Conservation (phyloP, 805 yeast species). For the Metschnikowia similis region DNA sequence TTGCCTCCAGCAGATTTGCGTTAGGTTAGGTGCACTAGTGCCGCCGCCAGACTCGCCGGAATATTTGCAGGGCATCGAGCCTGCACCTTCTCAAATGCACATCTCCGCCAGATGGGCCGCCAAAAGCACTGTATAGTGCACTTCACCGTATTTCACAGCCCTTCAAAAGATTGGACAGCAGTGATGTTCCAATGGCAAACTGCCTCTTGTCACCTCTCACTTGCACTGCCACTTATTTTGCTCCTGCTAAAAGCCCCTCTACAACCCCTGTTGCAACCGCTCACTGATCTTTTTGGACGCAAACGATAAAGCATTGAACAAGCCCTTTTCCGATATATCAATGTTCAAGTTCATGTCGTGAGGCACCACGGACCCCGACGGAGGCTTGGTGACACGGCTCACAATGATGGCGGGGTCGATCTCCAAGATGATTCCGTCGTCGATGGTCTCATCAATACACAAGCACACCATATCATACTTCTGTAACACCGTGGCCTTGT, state of each 20-base stretch:
- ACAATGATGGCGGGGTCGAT: slow-evolving; percentile 84
- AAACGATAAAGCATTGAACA: slow-evolving; percentile 81
- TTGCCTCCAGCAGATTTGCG: no score
- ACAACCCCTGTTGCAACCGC: slow-evolving; percentile 44
- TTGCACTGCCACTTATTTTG: no score
- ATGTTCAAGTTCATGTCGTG: slow-evolving; percentile 59
- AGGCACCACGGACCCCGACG: slow-evolving; percentile 37
- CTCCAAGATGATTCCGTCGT: slow-evolving; percentile 89
- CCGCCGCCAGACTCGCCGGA: no score
- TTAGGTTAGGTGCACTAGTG: no score
- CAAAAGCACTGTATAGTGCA: no score
- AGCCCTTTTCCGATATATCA: slow-evolving; percentile 69
- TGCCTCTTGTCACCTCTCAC: no score
- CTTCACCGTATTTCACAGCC: no score
- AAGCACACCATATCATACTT: slow-evolving; percentile 81
- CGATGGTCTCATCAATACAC: slow-evolving; percentile 88
- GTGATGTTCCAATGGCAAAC: no score
- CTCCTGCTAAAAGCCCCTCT: neutral
- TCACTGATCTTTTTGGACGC: slow-evolving; percentile 67
- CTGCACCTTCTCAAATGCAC: no score
- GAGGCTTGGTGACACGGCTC: slow-evolving; percentile 86
- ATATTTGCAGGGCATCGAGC: no score
- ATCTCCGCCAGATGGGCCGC: no score
- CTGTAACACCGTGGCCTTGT: slow-evolving; percentile 72
- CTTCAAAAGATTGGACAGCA: no score